phyloP scores from a whole-genome alignment of 768 basidiomycete species.

The Leccinum truebloodii region DNA sequence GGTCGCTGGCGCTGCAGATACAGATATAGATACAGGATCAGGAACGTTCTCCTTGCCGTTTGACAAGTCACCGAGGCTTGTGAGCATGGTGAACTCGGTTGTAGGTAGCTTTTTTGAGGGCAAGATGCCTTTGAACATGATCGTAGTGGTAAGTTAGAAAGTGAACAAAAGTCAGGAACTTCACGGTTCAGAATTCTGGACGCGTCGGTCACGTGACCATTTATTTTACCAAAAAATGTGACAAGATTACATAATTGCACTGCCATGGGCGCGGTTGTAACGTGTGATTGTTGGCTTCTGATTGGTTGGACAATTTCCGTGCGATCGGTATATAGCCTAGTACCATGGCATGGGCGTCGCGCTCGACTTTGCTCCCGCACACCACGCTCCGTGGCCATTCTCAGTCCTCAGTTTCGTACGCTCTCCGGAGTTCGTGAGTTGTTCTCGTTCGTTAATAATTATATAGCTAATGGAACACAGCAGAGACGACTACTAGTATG shows the following conservation, averaged over 20 bases:
- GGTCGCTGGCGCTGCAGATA: conserved; percentile 32
- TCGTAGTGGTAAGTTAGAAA: conserved; percentile 3
- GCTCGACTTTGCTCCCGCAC: conserved; percentile 1
- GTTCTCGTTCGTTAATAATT: conserved; percentile 1
- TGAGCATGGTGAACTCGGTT: conserved; percentile 74
- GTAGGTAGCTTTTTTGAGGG: conserved; percentile 67
- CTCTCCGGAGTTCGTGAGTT: conserved; percentile 2
- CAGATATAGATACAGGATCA: conserved; percentile 34
- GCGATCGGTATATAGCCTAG: conserved; percentile 31
- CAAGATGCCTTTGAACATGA: conserved; percentile 82
- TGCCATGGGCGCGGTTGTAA: conserved; percentile 17
- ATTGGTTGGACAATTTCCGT: conserved; percentile 33
- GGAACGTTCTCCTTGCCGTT: conserved; percentile 73
- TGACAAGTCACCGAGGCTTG: conserved; percentile 46
- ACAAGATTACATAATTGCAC: conserved; percentile 19
- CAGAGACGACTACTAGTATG: conserved; percentile 13
- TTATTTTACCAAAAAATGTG: conserved; percentile 25
- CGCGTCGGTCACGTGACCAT: conserved; percentile 36
- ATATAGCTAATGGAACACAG: conserved; percentile 13
- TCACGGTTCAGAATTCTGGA: conserved; percentile 33
- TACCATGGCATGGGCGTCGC: conserved; percentile 1
- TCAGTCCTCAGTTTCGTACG: neutral
- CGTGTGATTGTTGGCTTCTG: conserved; percentile 5
- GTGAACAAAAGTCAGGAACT: neutral
- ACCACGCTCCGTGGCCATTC: neutral